These are phyloP conservation scores for Gentiana dahurica DNA, from an alignment of 257 asterid genomes.

Conservation along the genomic window DNA sequence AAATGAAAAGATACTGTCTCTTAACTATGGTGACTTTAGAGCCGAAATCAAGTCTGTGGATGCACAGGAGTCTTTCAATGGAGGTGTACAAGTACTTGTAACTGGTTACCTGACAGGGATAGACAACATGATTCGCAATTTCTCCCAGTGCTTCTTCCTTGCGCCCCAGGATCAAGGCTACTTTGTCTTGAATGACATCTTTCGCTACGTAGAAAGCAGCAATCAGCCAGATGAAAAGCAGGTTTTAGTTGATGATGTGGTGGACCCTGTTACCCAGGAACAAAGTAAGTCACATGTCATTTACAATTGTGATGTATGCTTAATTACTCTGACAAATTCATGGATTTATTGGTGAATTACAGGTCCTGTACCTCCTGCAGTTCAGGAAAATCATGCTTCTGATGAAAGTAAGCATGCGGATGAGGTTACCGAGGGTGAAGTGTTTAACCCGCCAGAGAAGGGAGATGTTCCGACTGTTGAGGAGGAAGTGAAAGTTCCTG, in stretches of 20 bases:
- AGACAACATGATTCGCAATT: slow-evolving; percentile 41
- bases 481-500: slow-evolving; percentile 57
- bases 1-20: slow-evolving; percentile 64
- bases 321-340: background rate
- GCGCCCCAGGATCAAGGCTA: slow-evolving; percentile 93
- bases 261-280: slow-evolving; percentile 41
- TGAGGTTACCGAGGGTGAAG: slow-evolving; percentile 59
- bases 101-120: slow-evolving; percentile 69
- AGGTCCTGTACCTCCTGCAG: slow-evolving; percentile 35
- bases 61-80: slow-evolving; percentile 68
- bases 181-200: slow-evolving; percentile 86
- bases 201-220: slow-evolving; percentile 46
- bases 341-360: slow-evolving; percentile 9
- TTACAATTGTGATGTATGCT: slow-evolving; percentile 5
- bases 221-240: slow-evolving; percentile 20
- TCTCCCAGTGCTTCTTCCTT: slow-evolving; percentile 81
- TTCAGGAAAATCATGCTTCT: slow-evolving; percentile 37
- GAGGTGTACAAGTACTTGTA: slow-evolving; percentile 84
- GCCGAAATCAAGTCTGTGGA: slow-evolving; percentile 81
- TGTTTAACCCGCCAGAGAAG: slow-evolving; percentile 67
- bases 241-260: slow-evolving; percentile 27
- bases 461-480: slow-evolving; percentile 50
- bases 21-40: slow-evolving; percentile 50
- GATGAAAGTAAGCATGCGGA: slow-evolving; percentile 47
- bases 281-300: slow-evolving; percentile 28